phyloP scores from a whole-genome alignment of 2,329 filamentous ascomycete species.

The Beauveria brongniartii region DNA sequence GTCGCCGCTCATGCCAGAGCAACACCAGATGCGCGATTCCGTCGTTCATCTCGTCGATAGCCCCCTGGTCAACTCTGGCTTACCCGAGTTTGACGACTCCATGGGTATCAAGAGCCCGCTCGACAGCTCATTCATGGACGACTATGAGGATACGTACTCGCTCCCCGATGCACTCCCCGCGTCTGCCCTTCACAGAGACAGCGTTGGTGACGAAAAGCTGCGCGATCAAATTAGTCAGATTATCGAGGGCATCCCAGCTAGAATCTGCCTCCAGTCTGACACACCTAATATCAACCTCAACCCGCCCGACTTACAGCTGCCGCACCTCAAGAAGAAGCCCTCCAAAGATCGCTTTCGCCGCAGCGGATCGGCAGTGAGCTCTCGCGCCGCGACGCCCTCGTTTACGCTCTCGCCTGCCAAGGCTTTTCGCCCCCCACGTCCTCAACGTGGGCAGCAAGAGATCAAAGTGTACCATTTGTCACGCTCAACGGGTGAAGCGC shows the following conservation, averaged over 20 bases:
- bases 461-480: conserved; percentile 91
- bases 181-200: conserved; percentile 22
- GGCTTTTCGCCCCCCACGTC: conserved; percentile 38
- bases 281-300: conserved; percentile 44
- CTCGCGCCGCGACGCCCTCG: conserved; percentile 53
- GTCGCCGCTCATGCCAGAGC: conserved; percentile 7
- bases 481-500: conserved; percentile 71
- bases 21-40: conserved; percentile 15
- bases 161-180: conserved; percentile 21
- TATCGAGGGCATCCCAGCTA: conserved; percentile 66
- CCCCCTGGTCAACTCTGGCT: conserved; percentile 33
- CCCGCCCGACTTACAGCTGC: conserved; percentile 48
- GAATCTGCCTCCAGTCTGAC: conserved; percentile 63
- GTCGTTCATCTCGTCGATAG: conserved; percentile 38
- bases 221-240: conserved; percentile 76
- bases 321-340: conserved; percentile 34
- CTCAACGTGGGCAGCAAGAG: conserved; percentile 52
- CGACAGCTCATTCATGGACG: conserved; percentile 38
- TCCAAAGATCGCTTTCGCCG: conserved; percentile 37
- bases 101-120: conserved; percentile 31
- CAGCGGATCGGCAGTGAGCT: conserved; percentile 43
- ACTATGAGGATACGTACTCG: conserved; percentile 34
- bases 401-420: conserved; percentile 62
- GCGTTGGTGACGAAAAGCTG: conserved; percentile 56
- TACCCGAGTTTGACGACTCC: conserved; percentile 33